A percentile compares a stretch with the other conserved stretches of the same genome.
Evolutionary conservation across 176 grass and related monocot species (phyloP).

Genomic region (sorghum (Sorghum bicolor)): Sorghum_bicolor_NCBIv3 NC_012874.2:4304001-4304500

Average conservation of each 20-base stretch:
- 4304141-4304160: conserved; percentile 95
- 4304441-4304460: conserved; percentile 50
- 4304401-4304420: conserved; percentile 63
- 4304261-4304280: conserved; percentile 32
- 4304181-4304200: conserved; percentile 31
- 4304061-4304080: conserved; percentile 85
- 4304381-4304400: conserved; percentile 39
- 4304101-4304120: conserved; percentile 99
- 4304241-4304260: conserved; percentile 28
- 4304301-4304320: conserved; percentile 32
- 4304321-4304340: conserved; percentile 47
- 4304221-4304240: conserved; percentile 33
- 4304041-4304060: conserved; percentile 32
- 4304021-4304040: conserved; percentile 26
- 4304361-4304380: conserved; percentile 44
- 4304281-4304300: conserved; percentile 29
- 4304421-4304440: conserved; percentile 94
- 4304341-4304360: conserved; percentile 35
- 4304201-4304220: conserved; percentile 34
- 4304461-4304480: conserved; percentile 30
- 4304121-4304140: conserved; percentile 85
- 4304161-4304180: conserved; percentile 73
- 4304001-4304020: conserved; percentile 29
- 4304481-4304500: conserved; percentile 23
- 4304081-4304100: conserved; percentile 95